Evolutionary conservation across 2,329 filamentous ascomycete species (phyloP), one percentile per base, ranked within the genome.

Genomic region (Pseudofabraea citricarpa): DNA sequence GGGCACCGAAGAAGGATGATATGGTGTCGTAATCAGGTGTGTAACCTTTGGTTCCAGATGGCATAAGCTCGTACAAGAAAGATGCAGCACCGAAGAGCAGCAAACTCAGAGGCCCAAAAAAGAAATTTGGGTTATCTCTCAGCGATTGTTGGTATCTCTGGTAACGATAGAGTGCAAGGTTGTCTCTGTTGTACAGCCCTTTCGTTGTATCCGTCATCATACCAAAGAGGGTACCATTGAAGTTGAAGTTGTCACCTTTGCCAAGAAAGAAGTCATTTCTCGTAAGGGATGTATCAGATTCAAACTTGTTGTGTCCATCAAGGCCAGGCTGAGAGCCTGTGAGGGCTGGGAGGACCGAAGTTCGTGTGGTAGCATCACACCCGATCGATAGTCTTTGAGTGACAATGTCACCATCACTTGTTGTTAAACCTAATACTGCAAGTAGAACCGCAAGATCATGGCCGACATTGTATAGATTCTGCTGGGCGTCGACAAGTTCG

Each of bases 1-100:
- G 44, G n/a, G 68, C 65, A 13, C 66, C 67, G 56, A 70, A 72
- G 62, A 55, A 55, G 4, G 49, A 49, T 8, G 47, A 47, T 36
- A 53, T 54, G 27, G 47, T 54, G 1, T 40, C 40, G 16, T 55
- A 42, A 29, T 56, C 49, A 4, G 53, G 49, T 4, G 37, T 64
- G 64, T 50, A 54, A 13, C 46, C 33, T 2, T 23, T 33, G 6
- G 51, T 47, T 36, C 51, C 51, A 2, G 49, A 52, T 4, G 53
- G 51, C 47, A 56, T 51, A 22, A 54, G 29, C 40, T 54, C 53
- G 35, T 54, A 56, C 38, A 56, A 37, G 40, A 56, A 56, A 1
- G 50, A 52, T 18, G 51, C 45, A 9, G 51, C 51, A 27, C 53
- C 51, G 36, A 42, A 56, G 10, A 54, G 32, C 6, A 56, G 29